phyloP scores from a whole-genome alignment of 2,329 filamentous ascomycete species.

The Colletotrichum lentis region DNA sequence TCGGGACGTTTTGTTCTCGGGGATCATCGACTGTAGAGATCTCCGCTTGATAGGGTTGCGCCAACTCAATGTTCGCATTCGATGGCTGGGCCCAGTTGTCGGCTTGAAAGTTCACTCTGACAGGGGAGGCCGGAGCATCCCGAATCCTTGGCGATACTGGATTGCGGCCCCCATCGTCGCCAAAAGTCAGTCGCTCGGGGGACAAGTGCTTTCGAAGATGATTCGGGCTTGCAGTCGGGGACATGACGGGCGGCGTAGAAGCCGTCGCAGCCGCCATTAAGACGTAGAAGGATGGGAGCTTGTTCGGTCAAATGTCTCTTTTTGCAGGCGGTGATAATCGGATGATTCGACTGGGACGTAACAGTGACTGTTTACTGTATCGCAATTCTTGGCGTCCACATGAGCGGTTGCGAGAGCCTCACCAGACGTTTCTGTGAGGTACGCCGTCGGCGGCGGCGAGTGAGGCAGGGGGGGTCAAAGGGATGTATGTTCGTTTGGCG shows the following conservation, averaged over 20 bases:
- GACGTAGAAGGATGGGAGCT: background rate
- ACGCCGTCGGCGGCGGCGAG: background rate
- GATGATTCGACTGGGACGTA: background rate
- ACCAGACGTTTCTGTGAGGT: conserved; percentile 3
- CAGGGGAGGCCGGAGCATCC: conserved; percentile 64
- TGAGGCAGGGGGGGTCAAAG: background rate
- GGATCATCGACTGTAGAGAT: conserved; percentile 43
- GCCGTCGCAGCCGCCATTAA: conserved; percentile 37
- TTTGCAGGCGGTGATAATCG: background rate
- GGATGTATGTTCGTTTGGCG: background rate
- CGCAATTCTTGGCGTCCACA: conserved; percentile 3
- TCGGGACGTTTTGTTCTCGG: conserved; percentile 46
- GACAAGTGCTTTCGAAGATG: conserved; percentile 45
- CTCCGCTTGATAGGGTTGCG: conserved; percentile 42
- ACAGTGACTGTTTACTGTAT: background rate
- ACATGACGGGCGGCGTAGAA: conserved; percentile 45
- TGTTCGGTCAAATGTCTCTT: background rate
- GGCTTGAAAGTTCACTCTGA: conserved; percentile 62
- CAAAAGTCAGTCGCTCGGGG: conserved; percentile 43
- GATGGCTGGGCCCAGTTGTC: conserved; percentile 63
- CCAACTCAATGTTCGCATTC: conserved; percentile 60
- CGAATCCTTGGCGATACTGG: conserved; percentile 56
- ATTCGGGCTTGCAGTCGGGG: conserved; percentile 43
- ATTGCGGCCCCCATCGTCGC: conserved; percentile 47
- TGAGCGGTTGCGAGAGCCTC: background rate